These are phyloP conservation scores for Trapa bicornis DNA, from an alignment of 345 rosid genomes.

Conservation along the genomic window DNA sequence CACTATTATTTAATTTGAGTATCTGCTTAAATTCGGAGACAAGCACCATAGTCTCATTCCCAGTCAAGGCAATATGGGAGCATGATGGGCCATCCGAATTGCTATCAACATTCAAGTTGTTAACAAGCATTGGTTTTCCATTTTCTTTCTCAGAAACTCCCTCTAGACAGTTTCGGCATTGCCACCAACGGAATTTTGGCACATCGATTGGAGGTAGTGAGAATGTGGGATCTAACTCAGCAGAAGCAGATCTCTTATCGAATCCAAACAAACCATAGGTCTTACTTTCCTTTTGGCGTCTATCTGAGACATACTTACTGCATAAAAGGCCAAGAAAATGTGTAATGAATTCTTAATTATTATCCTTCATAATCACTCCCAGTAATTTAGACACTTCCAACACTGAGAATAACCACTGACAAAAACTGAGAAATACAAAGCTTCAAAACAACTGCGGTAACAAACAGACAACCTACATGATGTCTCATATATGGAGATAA, in stretches of 20 bases:
- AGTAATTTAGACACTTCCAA: not conserved
- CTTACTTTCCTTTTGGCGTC: constrained; percentile 11
- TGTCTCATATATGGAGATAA: not conserved
- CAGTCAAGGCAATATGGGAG: constrained; percentile 4
- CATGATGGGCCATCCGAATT: constrained; percentile 6
- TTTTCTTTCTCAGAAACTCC: constrained; percentile 5
- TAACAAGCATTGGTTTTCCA: not conserved
- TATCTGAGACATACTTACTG: constrained; percentile 19
- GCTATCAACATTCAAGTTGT: constrained; percentile 3
- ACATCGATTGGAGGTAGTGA: constrained; percentile 13
- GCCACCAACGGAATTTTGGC: constrained; percentile 17
- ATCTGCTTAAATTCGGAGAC: constrained; percentile 4
- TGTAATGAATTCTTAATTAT: not conserved
- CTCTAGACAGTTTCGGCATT: constrained; percentile 10
- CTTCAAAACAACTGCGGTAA: not conserved
- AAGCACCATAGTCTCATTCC: constrained; percentile 9
- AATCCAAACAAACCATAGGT: constrained; percentile 10
- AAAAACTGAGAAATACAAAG: not conserved
- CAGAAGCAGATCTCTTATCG: not conserved
- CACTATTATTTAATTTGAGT: constrained; percentile 5
- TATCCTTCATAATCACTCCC: not conserved
- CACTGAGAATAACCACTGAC: not conserved
- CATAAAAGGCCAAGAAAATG: not conserved
- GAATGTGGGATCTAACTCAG: constrained; percentile 3
- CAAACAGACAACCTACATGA: constrained; percentile 1